Evolutionary conservation across 2,329 filamentous ascomycete species (phyloP).

Genomic region (Colletotrichum somersetense): DNA sequence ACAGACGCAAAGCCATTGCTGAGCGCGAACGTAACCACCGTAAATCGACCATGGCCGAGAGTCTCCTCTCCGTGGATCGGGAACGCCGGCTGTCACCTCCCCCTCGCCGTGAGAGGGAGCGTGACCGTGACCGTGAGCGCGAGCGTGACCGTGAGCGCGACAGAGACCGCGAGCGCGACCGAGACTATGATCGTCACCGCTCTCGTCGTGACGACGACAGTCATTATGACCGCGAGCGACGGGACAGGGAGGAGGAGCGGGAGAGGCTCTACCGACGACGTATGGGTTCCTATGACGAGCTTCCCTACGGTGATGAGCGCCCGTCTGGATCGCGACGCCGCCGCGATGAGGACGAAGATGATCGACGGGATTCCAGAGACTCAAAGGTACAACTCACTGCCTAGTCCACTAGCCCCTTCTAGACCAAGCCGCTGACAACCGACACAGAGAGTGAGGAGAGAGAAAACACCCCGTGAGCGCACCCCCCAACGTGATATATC

Average conservation of each 20-base stretch:
- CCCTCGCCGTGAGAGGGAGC: conserved; percentile 53
- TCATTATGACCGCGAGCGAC: conserved; percentile 86
- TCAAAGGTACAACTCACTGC: conserved; percentile 67
- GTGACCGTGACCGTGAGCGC: conserved; percentile 44
- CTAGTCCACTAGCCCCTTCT: not conserved
- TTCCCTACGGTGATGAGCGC: conserved; percentile 88
- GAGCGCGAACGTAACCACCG: conserved; percentile 95
- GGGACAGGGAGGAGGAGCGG: conserved; percentile 89
- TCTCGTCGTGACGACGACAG: conserved; percentile 73
- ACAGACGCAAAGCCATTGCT: conserved; percentile 91
- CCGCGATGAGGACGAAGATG: conserved; percentile 82
- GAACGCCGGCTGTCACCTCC: conserved; percentile 61
- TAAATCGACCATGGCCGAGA: conserved; percentile 79
- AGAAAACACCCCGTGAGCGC: conserved; percentile 70
- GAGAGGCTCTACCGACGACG: conserved; percentile 90
- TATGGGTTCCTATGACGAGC: conserved; percentile 83
- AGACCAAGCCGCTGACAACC: conserved; percentile 46
- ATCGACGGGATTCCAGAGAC: conserved; percentile 74
- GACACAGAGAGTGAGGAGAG: conserved; percentile 67
- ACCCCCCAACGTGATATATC: conserved; percentile 68
- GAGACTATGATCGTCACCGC: conserved; percentile 65
- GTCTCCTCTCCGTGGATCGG: conserved; percentile 59
- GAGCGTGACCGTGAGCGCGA: conserved; percentile 48
- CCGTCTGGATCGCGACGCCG: conserved; percentile 77
- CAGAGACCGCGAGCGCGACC: conserved; percentile 52